Evolutionary conservation across 2,329 filamentous ascomycete species (phyloP), one percentile per base, ranked within the genome.

Genomic region (Teratosphaeria gauchensis): DNA sequence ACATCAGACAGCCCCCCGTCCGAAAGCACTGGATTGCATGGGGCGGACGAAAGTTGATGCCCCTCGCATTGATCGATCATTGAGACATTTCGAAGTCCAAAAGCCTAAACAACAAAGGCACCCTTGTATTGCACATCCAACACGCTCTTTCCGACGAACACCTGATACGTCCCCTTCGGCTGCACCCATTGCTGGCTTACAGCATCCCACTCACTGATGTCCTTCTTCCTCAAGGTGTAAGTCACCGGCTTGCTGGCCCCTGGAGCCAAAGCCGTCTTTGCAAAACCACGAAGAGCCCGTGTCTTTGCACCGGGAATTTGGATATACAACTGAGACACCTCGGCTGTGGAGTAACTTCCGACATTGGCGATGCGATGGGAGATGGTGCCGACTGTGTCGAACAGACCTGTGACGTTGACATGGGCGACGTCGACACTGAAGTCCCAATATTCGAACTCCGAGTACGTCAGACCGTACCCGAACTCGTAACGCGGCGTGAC

Each of bases 381-480:
- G 11, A 89, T 74, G 24, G 72, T 72, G 61, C 81, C 86, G 0
- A 85, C 77, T 0, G 78, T 71, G 48, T 88, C 80, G 78, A 84
- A 92, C 0, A 92, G 79, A 0, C 80, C 76, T 0, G 82, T 76
- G 53, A 82, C 80, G 0, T 80, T 82, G 0, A 84, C 87, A 66
- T 87, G 87, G 21, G 72, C 54, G 69, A 56, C 52, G 2, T 19
- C 38, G 42, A 55, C 31, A 19, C 32, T 58, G 16, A 12, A 16
- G 33, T 88, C 77, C n/a, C 85, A 83, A 76, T 90, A 90, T 57
- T 82, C 73, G 69, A 95, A 92, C 1, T 81, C 89, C 1, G 89
- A 90, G 79, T 94, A 95, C 3, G 84, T 88, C 12, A 95, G 77
- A 58, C 90, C 90, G 66, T 82, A 88, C 7, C 90, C 90, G 65